Conservation (phyloP, 805 yeast species). For the Metschnikowia arizonensis region DNA sequence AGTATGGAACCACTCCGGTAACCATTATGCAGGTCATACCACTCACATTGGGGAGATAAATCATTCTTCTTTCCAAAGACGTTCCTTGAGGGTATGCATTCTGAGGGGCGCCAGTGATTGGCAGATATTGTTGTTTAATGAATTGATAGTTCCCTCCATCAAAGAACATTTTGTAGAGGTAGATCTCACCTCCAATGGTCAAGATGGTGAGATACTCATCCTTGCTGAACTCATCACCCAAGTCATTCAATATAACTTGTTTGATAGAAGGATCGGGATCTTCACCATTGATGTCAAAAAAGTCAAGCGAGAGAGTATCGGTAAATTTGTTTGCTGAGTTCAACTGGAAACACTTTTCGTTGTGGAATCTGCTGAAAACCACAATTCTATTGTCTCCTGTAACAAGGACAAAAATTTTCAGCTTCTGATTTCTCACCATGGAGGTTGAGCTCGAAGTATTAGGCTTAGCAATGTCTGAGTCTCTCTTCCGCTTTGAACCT, state of each 20-base stretch:
- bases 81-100: constrained; percentile 71
- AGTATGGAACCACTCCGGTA: constrained; percentile 70
- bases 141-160: constrained; percentile 43
- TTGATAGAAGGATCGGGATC: constrained; percentile 73
- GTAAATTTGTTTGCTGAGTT: constrained; percentile 47
- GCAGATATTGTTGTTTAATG: constrained; percentile 41
- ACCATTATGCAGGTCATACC: constrained; percentile 61
- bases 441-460: background rate
- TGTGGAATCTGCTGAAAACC: constrained; percentile 53
- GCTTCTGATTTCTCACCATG: constrained; percentile 22
- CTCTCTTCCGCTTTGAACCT: constrained; percentile 31
- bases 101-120: constrained; percentile 74
- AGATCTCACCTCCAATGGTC: constrained; percentile 78
- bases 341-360: constrained; percentile 51
- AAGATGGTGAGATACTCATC: constrained; percentile 66
- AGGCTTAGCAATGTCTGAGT: constrained; percentile 6
- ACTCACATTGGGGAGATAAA: constrained; percentile 53
- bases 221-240: constrained; percentile 54
- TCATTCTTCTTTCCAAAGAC: constrained; percentile 62
- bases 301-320: constrained; percentile 38
- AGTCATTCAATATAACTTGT: constrained; percentile 55
- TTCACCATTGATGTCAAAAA: constrained; percentile 48
- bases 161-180: constrained; percentile 56
- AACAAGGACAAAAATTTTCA: constrained; percentile 55
- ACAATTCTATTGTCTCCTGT: constrained; percentile 76